Evolutionary conservation across 225 moss, liverwort and hornwort genomes (phyloP).

Genomic region (Climacium dendroides): DNA sequence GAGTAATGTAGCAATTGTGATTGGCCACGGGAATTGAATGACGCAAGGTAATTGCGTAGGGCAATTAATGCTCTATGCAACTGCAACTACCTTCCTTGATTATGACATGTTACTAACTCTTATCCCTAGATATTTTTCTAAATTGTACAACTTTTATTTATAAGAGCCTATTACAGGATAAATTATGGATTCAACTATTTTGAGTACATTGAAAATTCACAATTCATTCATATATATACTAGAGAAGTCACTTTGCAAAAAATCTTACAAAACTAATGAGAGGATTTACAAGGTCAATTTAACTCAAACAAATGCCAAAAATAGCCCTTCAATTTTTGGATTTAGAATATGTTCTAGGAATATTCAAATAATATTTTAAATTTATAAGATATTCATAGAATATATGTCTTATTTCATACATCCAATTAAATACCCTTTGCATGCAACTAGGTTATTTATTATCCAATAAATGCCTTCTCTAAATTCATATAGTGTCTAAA

Average conservation of each 20-base stretch:
- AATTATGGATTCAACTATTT: background rate
- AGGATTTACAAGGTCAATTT: rapidly evolving
- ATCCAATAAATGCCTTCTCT: rapidly evolving
- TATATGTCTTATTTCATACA: background rate
- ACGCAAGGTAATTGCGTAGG: no score
- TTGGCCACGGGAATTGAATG: no score
- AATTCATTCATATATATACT: no score
- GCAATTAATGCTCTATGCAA: background rate
- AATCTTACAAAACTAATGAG: no score
- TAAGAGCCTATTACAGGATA: rapidly evolving
- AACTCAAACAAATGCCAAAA: no score
- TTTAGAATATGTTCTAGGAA: background rate
- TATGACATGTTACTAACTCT: background rate
- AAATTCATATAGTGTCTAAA: rapidly evolving
- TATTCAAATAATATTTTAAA: no score
- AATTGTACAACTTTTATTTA: rapidly evolving
- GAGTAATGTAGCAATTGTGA: rapidly evolving
- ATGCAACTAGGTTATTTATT: rapidly evolving
- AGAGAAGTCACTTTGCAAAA: rapidly evolving
- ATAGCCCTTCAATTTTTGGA: background rate
- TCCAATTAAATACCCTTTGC: rapidly evolving
- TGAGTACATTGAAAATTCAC: rapidly evolving
- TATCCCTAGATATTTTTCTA: no score
- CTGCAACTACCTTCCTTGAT: background rate
- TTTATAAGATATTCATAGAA: no score